Percentiles rank a stretch among this genome's conserved stretches.
Evolutionary conservation across 306 rosid genomes (phyloP).

Genomic region (Begonia masoniana): DNA sequence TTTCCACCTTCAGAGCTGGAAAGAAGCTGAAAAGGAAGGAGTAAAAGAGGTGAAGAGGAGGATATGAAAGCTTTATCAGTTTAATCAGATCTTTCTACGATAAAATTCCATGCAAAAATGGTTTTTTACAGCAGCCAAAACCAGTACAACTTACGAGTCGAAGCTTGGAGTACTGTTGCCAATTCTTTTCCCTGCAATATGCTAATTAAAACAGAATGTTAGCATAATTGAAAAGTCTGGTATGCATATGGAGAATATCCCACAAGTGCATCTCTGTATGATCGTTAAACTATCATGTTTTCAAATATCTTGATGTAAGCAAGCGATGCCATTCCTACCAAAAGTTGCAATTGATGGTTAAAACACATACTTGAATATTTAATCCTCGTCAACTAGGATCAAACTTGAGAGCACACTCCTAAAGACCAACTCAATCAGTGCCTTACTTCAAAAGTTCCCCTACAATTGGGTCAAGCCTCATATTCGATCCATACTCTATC

Average conservation of each 20-base stretch:
- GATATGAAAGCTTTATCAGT: conserved; percentile 12
- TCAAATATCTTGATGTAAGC: no score
- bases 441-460: no score
- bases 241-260: not conserved
- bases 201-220: conserved; percentile 27
- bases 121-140: conserved; percentile 2
- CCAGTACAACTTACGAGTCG: conserved; percentile 47
- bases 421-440: no score
- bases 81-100: not conserved
- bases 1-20: conserved; percentile 52
- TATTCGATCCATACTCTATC: no score
- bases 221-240: conserved; percentile 18
- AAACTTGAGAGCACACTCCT: not conserved
- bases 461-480: no score
- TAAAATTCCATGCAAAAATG: not conserved
- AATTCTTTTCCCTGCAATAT: conserved; percentile 49
- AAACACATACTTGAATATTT: no score
- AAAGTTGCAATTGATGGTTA: no score
- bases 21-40: conserved; percentile 33
- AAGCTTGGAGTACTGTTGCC: conserved; percentile 49
- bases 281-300: no score
- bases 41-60: not conserved
- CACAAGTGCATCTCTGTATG: no score
- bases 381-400: not conserved
- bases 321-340: no score